These are phyloP conservation scores for Isatis tinctoria DNA, from an alignment of 345 rosid genomes.

Conservation along the genomic window DNA sequence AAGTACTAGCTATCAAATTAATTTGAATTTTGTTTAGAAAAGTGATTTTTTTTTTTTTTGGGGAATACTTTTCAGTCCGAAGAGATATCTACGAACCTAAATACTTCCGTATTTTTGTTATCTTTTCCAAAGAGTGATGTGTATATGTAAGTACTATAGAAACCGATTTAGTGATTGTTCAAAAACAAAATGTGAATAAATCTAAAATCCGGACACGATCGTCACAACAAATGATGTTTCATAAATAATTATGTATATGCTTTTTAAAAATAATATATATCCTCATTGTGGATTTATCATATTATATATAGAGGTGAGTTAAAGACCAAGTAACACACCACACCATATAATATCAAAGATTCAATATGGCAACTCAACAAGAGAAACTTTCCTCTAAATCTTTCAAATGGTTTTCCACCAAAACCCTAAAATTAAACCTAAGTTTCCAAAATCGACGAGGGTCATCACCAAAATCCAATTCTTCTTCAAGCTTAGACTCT, in stretches of 20 bases:
- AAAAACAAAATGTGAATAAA: not conserved
- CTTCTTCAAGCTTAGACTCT: conserved; percentile 21
- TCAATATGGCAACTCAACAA: conserved; percentile 22
- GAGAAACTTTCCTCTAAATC: conserved; percentile 26
- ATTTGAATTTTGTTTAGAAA: no score
- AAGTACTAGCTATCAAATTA: no score
- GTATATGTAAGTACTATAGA: not conserved
- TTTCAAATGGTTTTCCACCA: conserved; percentile 30
- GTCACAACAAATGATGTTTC: conserved; percentile 5
- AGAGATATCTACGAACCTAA: not conserved
- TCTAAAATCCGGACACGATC: not conserved
- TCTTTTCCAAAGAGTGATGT: not conserved
- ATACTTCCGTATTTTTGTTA: not conserved
- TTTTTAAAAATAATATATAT: not conserved
- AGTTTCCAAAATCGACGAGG: conserved; percentile 25
- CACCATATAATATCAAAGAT: conserved; percentile 15
- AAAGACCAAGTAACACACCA: not conserved
- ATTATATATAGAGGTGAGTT: conserved; percentile 22
- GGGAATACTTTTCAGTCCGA: no score
- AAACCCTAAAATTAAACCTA: conserved; percentile 24
- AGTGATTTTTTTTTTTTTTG: no score
- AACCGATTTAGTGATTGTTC: not conserved
- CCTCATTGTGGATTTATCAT: not conserved
- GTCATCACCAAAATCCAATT: conserved; percentile 19
- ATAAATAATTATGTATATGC: conserved; percentile 8